Evolutionary conservation across 2,329 filamentous ascomycete species (phyloP).

Genomic region (Trichoderma atroviride): DNA sequence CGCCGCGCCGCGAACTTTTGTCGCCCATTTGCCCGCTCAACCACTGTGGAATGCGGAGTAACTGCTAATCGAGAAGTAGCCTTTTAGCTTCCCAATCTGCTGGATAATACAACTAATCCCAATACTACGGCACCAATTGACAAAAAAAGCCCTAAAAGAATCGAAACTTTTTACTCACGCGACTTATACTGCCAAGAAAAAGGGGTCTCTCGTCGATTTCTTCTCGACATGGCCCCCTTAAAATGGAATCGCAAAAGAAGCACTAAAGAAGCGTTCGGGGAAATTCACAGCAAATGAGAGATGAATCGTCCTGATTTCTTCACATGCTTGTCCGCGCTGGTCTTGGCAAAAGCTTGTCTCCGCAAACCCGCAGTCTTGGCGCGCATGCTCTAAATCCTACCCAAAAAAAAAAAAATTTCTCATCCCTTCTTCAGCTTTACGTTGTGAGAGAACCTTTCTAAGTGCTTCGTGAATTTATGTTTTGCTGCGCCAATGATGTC

Average conservation of each 20-base stretch:
- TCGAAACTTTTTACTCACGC: neutral
- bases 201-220: neutral
- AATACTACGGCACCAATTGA: neutral
- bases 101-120: neutral
- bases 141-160: neutral
- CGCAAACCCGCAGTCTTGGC: slow-evolving; percentile 30
- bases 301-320: neutral
- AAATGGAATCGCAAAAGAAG: neutral
- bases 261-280: neutral
- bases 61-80: neutral
- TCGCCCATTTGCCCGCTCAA: neutral
- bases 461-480: no score
- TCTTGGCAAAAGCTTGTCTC: slow-evolving; percentile 40
- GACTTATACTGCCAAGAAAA: neutral
- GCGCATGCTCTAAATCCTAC: slow-evolving; percentile 1
- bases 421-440: neutral
- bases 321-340: neutral
- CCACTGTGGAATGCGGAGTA: neutral
- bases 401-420: neutral
- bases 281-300: neutral
- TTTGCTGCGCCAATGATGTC: neutral
- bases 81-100: neutral
- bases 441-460: neutral
- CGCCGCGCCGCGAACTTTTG: slow-evolving; percentile 6
- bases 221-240: neutral